These are phyloP conservation scores for Magnusiomyces suaveolens DNA, from an alignment of 1,139 yeast species.

Conservation along the genomic window DNA sequence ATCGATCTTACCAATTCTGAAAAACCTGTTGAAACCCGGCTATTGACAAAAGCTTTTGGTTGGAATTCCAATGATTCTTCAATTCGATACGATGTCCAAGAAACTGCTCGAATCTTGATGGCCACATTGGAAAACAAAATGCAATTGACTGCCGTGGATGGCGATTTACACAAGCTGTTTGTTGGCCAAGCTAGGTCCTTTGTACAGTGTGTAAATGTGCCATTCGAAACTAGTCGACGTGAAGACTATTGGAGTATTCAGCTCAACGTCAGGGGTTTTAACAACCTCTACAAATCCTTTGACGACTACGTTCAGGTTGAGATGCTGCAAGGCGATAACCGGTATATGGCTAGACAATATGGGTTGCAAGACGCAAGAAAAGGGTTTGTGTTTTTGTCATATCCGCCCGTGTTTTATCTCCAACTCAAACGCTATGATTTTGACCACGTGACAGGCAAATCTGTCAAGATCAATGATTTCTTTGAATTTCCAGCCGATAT, in stretches of 20 bases:
- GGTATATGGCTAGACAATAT: constrained; percentile 83
- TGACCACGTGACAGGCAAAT: constrained; percentile 79
- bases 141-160: constrained; percentile 83
- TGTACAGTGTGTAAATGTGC: constrained; percentile 88
- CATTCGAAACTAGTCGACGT: constrained; percentile 80
- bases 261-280: constrained; percentile 79
- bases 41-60: constrained; percentile 85
- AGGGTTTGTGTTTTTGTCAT: constrained; percentile 83
- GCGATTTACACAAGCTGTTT: constrained; percentile 67
- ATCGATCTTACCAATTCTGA: constrained; percentile 64
- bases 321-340: constrained; percentile 86
- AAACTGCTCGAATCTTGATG: constrained; percentile 88
- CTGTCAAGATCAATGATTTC: constrained; percentile 85
- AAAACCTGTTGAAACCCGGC: constrained; percentile 74
- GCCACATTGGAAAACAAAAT: constrained; percentile 84
- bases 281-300: constrained; percentile 63
- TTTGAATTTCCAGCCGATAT: constrained; percentile 82
- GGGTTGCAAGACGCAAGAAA: constrained; percentile 95
- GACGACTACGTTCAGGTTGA: constrained; percentile 82
- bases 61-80: constrained; percentile 96
- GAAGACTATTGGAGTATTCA: constrained; percentile 99
- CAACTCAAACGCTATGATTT: constrained; percentile 92
- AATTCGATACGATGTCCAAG: constrained; percentile 97
- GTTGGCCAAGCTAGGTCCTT: constrained; percentile 96
- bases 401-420: constrained; percentile 88